Percentiles rank a stretch among this genome's conserved stretches.
Evolutionary conservation across 345 rosid genomes (phyloP).

Genomic region (Anastatica hierochuntica): DNA sequence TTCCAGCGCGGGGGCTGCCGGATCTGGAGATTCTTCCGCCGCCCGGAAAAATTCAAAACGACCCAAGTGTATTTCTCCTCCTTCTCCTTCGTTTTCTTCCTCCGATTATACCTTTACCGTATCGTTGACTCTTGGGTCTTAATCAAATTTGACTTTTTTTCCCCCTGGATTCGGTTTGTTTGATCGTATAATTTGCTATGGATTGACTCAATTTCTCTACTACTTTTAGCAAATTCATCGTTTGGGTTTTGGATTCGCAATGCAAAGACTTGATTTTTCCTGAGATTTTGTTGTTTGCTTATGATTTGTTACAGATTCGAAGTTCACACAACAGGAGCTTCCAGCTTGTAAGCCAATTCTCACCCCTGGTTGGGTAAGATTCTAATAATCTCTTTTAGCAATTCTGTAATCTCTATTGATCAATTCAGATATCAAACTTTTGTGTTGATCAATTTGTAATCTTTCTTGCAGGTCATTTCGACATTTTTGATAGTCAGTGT

Average conservation of each 20-base stretch:
- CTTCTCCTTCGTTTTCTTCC: not conserved
- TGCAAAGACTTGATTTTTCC: constrained; percentile 1
- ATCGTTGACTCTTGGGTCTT: constrained; percentile 16
- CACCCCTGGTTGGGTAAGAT: constrained; percentile 86
- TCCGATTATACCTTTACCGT: not conserved
- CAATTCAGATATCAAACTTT: not conserved
- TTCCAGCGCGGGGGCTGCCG: constrained; percentile 53
- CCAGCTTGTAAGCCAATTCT: constrained; percentile 99
- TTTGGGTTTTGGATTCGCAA: not conserved
- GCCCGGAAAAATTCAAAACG: constrained; percentile 75
- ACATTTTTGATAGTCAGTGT: constrained; percentile 84
- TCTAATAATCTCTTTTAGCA: not conserved
- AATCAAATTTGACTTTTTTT: not conserved
- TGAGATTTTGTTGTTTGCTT: no score
- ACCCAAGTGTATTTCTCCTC: constrained; percentile 64
- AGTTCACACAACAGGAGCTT: constrained; percentile 93
- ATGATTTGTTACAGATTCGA: constrained; percentile 55
- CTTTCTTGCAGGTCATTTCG: constrained; percentile 58
- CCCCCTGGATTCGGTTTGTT: not conserved
- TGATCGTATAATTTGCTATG: not conserved
- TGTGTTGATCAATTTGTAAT: not conserved
- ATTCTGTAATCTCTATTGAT: not conserved
- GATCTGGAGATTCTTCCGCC: constrained; percentile 74
- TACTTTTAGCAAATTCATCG: not conserved
- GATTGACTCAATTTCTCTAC: not conserved